phyloP scores from a whole-genome alignment of 2,329 filamentous ascomycete genomes.

The Cercospora berteroae region DNA sequence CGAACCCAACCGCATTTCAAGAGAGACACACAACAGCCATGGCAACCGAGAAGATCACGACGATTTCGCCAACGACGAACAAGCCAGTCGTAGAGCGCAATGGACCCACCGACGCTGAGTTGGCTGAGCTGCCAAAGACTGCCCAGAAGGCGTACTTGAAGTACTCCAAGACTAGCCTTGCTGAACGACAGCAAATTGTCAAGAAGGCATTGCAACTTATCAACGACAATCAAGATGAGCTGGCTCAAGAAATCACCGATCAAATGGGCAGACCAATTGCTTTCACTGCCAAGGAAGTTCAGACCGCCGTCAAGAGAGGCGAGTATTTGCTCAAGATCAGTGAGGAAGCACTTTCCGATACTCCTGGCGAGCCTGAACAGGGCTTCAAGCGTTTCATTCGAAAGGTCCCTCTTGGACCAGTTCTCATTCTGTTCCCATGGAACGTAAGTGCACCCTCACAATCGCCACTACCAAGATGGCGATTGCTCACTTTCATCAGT shows the following conservation, averaged over 20 bases:
- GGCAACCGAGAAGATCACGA: slow-evolving; percentile 62
- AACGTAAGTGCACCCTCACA: slow-evolving; percentile 64
- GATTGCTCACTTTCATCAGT: slow-evolving; percentile 54
- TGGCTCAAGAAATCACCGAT: slow-evolving; percentile 81
- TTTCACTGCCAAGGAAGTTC: slow-evolving; percentile 78
- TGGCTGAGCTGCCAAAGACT: slow-evolving; percentile 67
- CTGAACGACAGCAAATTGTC: slow-evolving; percentile 75
- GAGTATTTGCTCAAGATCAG: slow-evolving; percentile 85
- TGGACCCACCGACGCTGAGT: slow-evolving; percentile 68
- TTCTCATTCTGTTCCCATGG: slow-evolving; percentile 90
- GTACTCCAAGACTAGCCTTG: slow-evolving; percentile 72
- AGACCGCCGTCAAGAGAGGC: slow-evolving; percentile 79
- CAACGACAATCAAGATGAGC: slow-evolving; percentile 68
- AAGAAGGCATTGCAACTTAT: slow-evolving; percentile 74
- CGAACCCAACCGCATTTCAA: neutral
- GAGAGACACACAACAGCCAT: slow-evolving; percentile 36
- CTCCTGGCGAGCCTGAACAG: slow-evolving; percentile 76
- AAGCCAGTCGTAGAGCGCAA: slow-evolving; percentile 76
- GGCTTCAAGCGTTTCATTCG: slow-evolving; percentile 89
- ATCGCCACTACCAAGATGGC: neutral
- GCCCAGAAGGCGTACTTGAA: slow-evolving; percentile 73
- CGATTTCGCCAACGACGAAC: slow-evolving; percentile 88
- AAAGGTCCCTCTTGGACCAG: slow-evolving; percentile 82
- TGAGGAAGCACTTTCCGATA: slow-evolving; percentile 73
- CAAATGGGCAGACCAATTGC: slow-evolving; percentile 95